These are phyloP conservation scores for Colletotrichum sojae DNA, from an alignment of 2,329 filamentous ascomycete species.

Conservation along the genomic window DNA sequence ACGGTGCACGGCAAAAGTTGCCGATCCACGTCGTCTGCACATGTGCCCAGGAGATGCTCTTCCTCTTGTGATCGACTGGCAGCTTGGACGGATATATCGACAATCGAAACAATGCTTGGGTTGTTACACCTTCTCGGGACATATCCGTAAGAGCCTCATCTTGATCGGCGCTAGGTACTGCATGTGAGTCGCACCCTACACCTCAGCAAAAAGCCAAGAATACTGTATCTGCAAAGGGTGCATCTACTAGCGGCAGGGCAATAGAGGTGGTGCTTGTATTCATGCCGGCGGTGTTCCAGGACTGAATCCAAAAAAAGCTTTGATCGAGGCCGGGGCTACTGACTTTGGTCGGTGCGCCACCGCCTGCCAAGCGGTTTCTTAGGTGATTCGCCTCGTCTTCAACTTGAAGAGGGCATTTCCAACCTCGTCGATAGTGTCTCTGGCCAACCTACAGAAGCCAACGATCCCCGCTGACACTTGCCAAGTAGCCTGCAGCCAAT, in stretches of 20 bases:
- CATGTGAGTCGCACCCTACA: neutral
- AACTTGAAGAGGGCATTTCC: neutral
- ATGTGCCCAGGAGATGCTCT: neutral
- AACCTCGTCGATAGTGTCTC: neutral
- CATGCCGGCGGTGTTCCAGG: neutral
- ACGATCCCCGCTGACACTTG: neutral
- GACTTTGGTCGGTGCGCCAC: neutral
- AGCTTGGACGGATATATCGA: neutral
- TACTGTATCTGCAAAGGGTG: neutral
- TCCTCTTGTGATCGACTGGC: neutral
- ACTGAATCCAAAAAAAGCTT: neutral
- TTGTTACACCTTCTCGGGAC: neutral
- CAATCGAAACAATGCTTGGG: neutral
- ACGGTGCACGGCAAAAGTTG: neutral
- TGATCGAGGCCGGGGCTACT: neutral
- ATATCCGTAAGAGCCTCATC: neutral
- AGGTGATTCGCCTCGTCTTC: neutral
- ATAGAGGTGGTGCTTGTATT: neutral
- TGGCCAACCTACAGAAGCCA: neutral
- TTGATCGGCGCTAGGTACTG: neutral
- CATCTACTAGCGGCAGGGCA: neutral
- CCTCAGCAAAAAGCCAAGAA: no score
- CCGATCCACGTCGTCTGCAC: neutral
- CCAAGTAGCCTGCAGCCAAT: slow-evolving; percentile 5
- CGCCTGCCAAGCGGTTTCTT: no score